These are phyloP conservation scores for Fraxinus floribunda DNA, from an alignment of 305 asterid genomes.

Conservation along the genomic window DNA sequence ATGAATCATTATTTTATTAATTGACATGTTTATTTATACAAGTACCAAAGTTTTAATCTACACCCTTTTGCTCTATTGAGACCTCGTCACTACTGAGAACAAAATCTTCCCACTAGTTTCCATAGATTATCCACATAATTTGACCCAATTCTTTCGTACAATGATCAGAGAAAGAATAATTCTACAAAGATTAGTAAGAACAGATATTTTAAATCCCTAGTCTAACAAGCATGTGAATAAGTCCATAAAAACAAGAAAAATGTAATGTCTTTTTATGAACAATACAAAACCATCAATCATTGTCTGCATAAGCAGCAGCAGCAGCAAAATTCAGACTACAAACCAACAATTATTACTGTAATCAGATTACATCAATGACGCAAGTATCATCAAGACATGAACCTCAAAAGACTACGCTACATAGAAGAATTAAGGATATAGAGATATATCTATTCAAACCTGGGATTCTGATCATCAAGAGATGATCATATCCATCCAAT, in stretches of 20 bases:
- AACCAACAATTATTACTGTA: neutral
- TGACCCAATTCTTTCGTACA: neutral
- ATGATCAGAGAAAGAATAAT: neutral
- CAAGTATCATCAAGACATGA: constrained; percentile 38
- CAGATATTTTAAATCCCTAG: neutral
- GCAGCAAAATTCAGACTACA: neutral
- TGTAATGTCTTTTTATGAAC: neutral
- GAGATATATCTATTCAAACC: neutral
- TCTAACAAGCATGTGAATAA: neutral
- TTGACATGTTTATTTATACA: neutral
- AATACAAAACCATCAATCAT: neutral
- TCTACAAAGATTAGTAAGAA: neutral
- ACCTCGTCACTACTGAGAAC: neutral
- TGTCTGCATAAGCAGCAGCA: neutral
- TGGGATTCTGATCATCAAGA: constrained; percentile 46
- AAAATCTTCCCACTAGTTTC: neutral
- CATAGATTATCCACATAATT: neutral
- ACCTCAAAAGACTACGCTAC: constrained; percentile 13
- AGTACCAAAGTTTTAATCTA: neutral
- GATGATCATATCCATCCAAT: constrained; percentile 38
- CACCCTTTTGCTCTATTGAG: neutral
- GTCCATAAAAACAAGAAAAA: neutral
- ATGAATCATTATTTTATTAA: neutral
- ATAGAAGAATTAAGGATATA: neutral
- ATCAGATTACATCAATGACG: neutral